Conservation (phyloP, 768 basidiomycete genomes). For the Mycena polygramma region DNA sequence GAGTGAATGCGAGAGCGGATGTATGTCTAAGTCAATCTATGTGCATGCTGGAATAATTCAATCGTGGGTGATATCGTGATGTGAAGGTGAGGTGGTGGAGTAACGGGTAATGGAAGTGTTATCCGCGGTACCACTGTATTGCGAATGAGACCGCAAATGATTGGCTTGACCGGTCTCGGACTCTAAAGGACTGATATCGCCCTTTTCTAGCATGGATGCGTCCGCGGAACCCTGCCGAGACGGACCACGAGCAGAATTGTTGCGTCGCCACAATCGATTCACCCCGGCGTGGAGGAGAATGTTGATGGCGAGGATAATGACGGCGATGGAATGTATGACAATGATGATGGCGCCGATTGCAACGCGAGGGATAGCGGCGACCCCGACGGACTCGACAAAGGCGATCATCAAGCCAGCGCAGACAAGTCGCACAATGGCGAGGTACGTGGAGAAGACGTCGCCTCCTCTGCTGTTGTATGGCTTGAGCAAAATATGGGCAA, state of each 20-base stretch:
- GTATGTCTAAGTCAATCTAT: conserved; percentile 18
- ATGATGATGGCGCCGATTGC: conserved; percentile 83
- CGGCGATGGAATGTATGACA: conserved; percentile 77
- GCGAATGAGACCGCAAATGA: conserved; percentile 27
- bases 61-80: conserved; percentile 17
- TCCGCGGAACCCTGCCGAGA: conserved; percentile 42
- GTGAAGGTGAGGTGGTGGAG: conserved; percentile 10
- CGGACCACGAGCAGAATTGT: conserved; percentile 29
- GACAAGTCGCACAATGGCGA: conserved; percentile 76
- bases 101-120: conserved; percentile 21
- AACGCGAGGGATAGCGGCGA: conserved; percentile 84
- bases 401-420: conserved; percentile 81
- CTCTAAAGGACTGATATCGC: conserved; percentile 37
- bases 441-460: conserved; percentile 76
- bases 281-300: conserved; percentile 65
- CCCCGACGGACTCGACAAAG: conserved; percentile 74
- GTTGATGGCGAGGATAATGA: conserved; percentile 79
- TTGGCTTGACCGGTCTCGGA: conserved; percentile 17
- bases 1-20: conserved; percentile 10
- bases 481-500: conserved; percentile 64
- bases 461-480: conserved; percentile 79
- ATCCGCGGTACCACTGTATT: conserved; percentile 16
- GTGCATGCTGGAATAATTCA: conserved; percentile 22
- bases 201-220: conserved; percentile 58
- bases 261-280: conserved; percentile 46